phyloP scores from a whole-genome alignment of 1,284 basidiomycete species.

The Cronartium quercuum region DNA sequence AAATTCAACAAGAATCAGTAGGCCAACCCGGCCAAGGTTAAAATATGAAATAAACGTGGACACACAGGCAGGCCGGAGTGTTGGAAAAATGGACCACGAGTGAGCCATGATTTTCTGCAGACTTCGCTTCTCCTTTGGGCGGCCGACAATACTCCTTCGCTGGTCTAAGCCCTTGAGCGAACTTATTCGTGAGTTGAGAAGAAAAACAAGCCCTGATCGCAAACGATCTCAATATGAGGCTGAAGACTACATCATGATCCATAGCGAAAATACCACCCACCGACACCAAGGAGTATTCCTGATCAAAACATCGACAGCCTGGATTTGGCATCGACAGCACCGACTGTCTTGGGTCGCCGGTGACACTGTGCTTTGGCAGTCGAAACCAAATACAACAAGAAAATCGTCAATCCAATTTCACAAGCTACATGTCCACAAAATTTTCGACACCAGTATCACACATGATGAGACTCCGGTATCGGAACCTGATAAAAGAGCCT shows the following conservation, averaged over 20 bases:
- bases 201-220: constrained; percentile 17
- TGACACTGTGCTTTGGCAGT: background rate
- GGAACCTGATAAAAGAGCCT: too few relatives aligned
- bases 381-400: too few relatives aligned
- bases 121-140: background rate
- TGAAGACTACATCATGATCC: too few relatives aligned
- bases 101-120: background rate
- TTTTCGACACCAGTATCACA: too few relatives aligned
- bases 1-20: background rate
- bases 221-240: too few relatives aligned
- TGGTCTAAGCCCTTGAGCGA: constrained; percentile 10
- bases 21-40: background rate
- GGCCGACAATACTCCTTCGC: constrained; percentile 35
- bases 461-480: too few relatives aligned
- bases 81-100: constrained; percentile 18
- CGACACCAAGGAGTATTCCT: constrained; percentile 34
- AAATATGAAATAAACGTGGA: background rate
- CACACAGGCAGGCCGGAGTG: constrained; percentile 6
- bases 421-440: too few relatives aligned
- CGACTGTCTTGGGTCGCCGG: background rate
- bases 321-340: constrained; percentile 24
- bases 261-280: background rate
- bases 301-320: background rate
- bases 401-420: too few relatives aligned
- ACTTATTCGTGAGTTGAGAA: constrained; percentile 13